phyloP scores from a whole-genome alignment of 2,329 filamentous ascomycete genomes.

The Apiospora hydei region DNA sequence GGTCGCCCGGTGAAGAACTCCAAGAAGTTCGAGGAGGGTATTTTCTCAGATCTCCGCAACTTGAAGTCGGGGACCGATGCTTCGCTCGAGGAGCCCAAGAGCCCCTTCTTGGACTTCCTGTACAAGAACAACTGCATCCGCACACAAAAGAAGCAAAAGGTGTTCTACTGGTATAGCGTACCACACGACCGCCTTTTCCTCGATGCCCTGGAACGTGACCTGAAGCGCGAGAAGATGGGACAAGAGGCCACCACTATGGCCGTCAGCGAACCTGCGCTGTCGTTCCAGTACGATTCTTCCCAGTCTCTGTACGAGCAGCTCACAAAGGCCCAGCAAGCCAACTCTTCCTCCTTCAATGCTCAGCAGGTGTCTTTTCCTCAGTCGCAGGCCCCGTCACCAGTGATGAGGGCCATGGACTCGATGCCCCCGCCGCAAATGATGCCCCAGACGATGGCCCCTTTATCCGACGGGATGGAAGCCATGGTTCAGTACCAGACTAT shows the following conservation, averaged over 20 bases:
- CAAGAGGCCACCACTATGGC: constrained; percentile 96
- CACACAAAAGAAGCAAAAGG: constrained; percentile 99
- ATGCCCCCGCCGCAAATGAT: constrained; percentile 94
- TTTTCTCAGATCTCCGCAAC: constrained; percentile 98
- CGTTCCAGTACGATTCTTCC: constrained; percentile 98
- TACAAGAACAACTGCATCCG: constrained; percentile 99
- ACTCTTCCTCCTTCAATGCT: constrained; percentile 93
- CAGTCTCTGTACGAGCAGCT: constrained; percentile 99
- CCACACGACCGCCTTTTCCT: constrained; percentile 97
- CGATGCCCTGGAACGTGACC: constrained; percentile 93
- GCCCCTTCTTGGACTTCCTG: constrained; percentile 95
- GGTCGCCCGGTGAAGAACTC: constrained; percentile 98
- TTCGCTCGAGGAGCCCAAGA: constrained; percentile 98
- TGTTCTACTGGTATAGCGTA: constrained; percentile 99
- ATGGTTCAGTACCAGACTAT: constrained; percentile 75
- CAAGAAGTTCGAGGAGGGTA: constrained; percentile 99
- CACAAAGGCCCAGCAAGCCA: constrained; percentile 98
- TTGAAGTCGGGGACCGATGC: constrained; percentile 98
- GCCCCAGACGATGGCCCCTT: constrained; percentile 62
- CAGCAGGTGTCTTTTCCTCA: constrained; percentile 73
- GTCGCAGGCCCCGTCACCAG: constrained; percentile 85
- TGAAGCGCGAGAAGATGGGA: constrained; percentile 99
- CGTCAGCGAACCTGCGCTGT: constrained; percentile 94
- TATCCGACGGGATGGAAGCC: constrained; percentile 72
- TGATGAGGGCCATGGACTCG: constrained; percentile 87